Evolutionary conservation across 73 alveolate species (phyloP), one percentile per base, ranked within the genome.

Genomic region (Strombidium stylifer): DNA sequence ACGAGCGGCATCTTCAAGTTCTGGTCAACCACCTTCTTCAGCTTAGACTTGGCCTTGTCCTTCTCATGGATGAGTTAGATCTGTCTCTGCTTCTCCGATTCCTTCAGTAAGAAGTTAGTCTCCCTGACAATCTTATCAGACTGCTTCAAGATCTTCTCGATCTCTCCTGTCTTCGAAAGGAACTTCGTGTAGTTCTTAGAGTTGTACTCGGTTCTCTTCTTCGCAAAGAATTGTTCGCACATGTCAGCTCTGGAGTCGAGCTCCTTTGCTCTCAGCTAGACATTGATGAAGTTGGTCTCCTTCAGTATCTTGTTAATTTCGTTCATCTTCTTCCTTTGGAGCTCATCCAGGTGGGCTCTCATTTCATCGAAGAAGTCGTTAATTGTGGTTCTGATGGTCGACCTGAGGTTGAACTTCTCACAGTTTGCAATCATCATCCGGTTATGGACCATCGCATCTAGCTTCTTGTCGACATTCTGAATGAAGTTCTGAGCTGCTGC

Each of bases 401-500:
- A 65, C 40, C 55, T 64, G 14, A 76, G 67, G 58, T 76, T 76
- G 49, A 76, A 76, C 6, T 47, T 41, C 25, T 73, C 40, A 24
- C 81, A 64, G 7, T 32, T 25, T 3, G 25, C 4, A 10, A 76
- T 28, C 18, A 45, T 40, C 16, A 46, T 65, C 34, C 68, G 54
- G 35, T 76, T 37, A 11, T 47, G 14, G 34, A 34, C 14, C 21
- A 76, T 37, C 24, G 52, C 55, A 11, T 39, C 30, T 5, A 66
- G 35, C 68, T 32, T 24, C 11, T 20, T 14, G 31, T 68, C 61
- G 6, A 76, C 57, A 32, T 66, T 57, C 11, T 42, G n/a, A 20
- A 76, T 25, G 62, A 76, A 48, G 34, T 46, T 68, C 34, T 66
- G 67, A 14, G 88, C 88, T 20, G 88, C 88, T 19, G 88, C 88